These are phyloP conservation scores for Ustilago sp. DNA, from an alignment of 1,284 basidiomycete genomes.

Conservation along the genomic window DNA sequence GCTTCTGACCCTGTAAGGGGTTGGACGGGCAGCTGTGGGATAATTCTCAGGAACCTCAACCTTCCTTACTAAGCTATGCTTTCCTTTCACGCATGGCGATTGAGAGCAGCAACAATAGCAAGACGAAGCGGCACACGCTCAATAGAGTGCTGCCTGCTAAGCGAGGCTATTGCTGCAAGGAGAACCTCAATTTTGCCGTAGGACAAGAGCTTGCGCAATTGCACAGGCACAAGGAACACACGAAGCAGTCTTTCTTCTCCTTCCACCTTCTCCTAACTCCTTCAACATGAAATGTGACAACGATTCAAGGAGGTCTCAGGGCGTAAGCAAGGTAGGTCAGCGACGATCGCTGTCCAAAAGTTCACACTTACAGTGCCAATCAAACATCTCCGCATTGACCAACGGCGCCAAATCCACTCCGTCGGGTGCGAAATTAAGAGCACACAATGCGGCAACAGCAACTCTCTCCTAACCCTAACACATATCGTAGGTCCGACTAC, in stretches of 20 bases:
- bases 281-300: neutral
- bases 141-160: neutral
- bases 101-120: neutral
- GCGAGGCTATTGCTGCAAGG: constrained; percentile 3
- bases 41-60: neutral
- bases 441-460: neutral
- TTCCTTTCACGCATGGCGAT: neutral
- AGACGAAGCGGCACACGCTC: neutral
- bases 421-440: neutral
- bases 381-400: neutral
- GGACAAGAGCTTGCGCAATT: neutral
- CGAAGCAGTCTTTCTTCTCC: neutral
- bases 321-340: neutral
- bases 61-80: too few relatives aligned
- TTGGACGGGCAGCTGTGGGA: neutral
- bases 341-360: neutral
- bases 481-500: neutral
- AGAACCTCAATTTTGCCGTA: neutral
- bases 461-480: too few relatives aligned
- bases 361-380: neutral
- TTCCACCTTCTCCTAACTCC: neutral
- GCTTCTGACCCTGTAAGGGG: neutral
- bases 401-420: neutral
- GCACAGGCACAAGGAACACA: neutral
- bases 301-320: neutral